Conservation (phyloP, 2,329 filamentous ascomycete species). For the Lanzia echinophila region DNA sequence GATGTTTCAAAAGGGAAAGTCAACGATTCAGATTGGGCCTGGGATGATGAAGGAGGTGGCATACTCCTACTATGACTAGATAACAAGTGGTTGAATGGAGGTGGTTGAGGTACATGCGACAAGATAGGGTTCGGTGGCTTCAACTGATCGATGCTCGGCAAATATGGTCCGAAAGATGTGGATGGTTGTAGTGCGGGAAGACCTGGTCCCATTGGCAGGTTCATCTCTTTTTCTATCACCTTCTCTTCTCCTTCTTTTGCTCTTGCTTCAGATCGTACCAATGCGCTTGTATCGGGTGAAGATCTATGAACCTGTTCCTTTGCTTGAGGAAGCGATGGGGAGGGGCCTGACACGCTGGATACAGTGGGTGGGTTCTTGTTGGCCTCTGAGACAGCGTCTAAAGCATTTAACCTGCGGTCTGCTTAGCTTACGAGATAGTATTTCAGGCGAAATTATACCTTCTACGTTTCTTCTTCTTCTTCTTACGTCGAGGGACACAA, state of each 20-base stretch:
- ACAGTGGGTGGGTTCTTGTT: too few species aligned
- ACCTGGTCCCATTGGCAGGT: background rate
- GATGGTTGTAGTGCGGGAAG: background rate
- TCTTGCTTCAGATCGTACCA: too few species aligned
- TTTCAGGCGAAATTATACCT: conserved; percentile 15
- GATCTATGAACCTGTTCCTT: too few species aligned
- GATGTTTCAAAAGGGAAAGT: background rate
- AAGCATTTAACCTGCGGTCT: background rate
- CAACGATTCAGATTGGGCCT: background rate
- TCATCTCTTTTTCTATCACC: background rate
- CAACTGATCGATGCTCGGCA: background rate
- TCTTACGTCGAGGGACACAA: conserved; percentile 33
- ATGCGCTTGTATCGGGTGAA: too few species aligned
- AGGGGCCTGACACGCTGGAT: too few species aligned
- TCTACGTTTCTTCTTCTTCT: conserved; percentile 37
- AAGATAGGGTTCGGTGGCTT: background rate
- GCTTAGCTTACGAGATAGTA: background rate
- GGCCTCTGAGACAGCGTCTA: background rate
- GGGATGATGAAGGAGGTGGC: background rate
- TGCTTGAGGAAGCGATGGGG: too few species aligned
- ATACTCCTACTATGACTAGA: background rate
- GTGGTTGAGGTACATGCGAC: background rate
- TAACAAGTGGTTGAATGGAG: background rate
- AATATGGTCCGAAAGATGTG: background rate
- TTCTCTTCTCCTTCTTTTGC: too few species aligned